Conservation (phyloP, 2,329 filamentous ascomycete genomes). For the Botrytis galanthina region DNA sequence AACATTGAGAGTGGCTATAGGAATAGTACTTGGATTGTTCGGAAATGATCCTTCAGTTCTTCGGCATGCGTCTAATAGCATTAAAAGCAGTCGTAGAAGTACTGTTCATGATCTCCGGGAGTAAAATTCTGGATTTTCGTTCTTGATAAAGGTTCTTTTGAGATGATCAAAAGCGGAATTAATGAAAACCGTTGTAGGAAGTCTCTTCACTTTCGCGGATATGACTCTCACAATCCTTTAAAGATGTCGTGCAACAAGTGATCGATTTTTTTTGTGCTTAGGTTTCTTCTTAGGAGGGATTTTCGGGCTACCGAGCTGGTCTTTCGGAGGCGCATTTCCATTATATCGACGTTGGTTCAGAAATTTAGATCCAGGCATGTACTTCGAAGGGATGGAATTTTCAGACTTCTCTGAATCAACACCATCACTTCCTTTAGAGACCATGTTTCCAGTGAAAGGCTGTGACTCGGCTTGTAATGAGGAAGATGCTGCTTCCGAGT, state of each 20-base stretch:
- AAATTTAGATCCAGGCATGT: no score
- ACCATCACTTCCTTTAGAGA: not conserved
- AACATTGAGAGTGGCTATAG: no score
- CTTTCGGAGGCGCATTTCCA: not conserved
- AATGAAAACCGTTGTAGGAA: not conserved
- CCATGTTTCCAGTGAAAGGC: no score
- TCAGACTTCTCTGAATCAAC: not conserved
- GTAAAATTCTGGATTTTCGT: not conserved
- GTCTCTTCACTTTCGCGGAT: not conserved
- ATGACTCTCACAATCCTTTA: not conserved
- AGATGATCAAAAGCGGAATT: not conserved
- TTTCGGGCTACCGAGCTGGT: not conserved
- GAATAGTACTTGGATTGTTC: no score
- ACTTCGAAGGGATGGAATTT: not conserved
- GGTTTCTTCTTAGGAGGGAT: not conserved
- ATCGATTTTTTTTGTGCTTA: not conserved
- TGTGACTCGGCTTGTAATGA: not conserved
- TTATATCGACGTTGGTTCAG: not conserved
- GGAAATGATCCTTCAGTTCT: no score
- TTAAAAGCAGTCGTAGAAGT: no score
- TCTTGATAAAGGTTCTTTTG: not conserved
- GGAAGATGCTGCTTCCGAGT: not conserved
- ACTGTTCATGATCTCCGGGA: no score
- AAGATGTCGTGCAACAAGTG: not conserved
- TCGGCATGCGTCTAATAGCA: no score